Evolutionary conservation across 1,284 basidiomycete species (phyloP).

Genomic region (Mycocalia duriaeana): DNA sequence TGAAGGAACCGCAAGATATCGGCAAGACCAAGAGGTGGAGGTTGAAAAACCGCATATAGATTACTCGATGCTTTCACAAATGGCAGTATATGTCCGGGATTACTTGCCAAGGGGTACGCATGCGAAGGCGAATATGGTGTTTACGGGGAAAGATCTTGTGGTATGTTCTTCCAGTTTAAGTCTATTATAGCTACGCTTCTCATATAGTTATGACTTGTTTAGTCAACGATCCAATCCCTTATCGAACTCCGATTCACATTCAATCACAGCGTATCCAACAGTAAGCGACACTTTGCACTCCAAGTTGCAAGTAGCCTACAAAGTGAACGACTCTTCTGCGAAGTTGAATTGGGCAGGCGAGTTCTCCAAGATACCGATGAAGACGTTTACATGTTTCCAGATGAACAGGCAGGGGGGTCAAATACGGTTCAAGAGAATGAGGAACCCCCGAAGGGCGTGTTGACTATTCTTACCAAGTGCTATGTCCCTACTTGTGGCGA

Average conservation of each 20-base stretch:
- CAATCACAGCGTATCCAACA: constrained; percentile 70
- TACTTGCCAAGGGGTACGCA: constrained; percentile 85
- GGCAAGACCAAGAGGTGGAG: constrained; percentile 68
- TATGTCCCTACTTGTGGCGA: constrained; percentile 81
- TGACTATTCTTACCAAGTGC: constrained; percentile 78
- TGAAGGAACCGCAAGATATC: constrained; percentile 9
- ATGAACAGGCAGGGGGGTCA: constrained; percentile 70
- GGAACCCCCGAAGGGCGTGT: constrained; percentile 82
- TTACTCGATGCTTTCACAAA: constrained; percentile 79
- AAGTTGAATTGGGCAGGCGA: constrained; percentile 92
- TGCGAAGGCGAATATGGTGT: constrained; percentile 88
- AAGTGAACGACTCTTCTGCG: constrained; percentile 91
- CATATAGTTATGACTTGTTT: constrained; percentile 21
- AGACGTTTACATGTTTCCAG: constrained; percentile 94
- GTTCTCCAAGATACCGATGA: constrained; percentile 86
- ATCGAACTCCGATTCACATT: constrained; percentile 71
- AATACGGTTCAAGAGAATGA: constrained; percentile 58
- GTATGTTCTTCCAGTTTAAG: constrained; percentile 55
- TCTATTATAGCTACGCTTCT: background rate
- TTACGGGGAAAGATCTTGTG: constrained; percentile 90
- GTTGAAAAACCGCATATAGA: constrained; percentile 80
- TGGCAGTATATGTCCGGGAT: constrained; percentile 84
- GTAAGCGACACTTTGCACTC: constrained; percentile 78
- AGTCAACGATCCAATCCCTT: constrained; percentile 82
- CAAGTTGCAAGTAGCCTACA: constrained; percentile 87